These are phyloP conservation scores for Ziziphus jujuba DNA, from an alignment of 306 rosid species.

Conservation along the genomic window DNA sequence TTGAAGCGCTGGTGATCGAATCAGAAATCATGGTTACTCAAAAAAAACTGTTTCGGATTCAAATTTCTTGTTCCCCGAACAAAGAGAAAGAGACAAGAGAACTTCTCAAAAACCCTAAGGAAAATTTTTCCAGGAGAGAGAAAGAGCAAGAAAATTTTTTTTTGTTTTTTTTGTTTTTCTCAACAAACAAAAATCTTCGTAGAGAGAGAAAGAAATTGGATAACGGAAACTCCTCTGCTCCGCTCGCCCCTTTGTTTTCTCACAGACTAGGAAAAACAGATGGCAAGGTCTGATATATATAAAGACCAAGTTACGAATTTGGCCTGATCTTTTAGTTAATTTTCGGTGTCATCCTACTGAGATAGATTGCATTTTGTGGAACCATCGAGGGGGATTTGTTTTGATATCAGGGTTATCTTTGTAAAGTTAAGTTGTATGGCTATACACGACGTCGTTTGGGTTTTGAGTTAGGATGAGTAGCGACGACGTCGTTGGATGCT, in stretches of 20 bases:
- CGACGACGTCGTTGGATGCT: slow-evolving; percentile 1
- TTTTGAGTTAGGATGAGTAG: background rate
- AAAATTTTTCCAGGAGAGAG: slow-evolving; percentile 29
- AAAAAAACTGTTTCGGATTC: slow-evolving; percentile 22
- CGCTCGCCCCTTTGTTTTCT: slow-evolving; percentile 43
- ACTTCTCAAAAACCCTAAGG: slow-evolving; percentile 52
- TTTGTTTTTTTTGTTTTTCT: background rate
- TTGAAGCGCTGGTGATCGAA: slow-evolving; percentile 60
- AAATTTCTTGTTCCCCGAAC: slow-evolving; percentile 11
- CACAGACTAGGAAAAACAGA: background rate
- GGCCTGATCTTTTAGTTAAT: slow-evolving; percentile 13
- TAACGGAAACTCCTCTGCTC: slow-evolving; percentile 76
- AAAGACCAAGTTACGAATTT: slow-evolving; percentile 4
- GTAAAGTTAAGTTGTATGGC: slow-evolving; percentile 8
- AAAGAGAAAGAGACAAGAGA: slow-evolving; percentile 17
- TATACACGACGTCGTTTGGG: background rate
- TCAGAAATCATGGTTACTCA: slow-evolving; percentile 71
- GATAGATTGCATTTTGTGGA: background rate
- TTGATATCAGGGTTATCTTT: background rate
- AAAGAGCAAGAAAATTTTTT: slow-evolving; percentile 7
- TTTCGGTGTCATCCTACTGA: background rate
- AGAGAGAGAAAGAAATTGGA: slow-evolving; percentile 42
- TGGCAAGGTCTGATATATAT: slow-evolving; percentile 39
- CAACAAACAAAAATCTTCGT: slow-evolving; percentile 22
- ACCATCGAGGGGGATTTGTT: background rate